phyloP scores from a whole-genome alignment of 495 filamentous ascomycete genomes.

The Lentithecium fluviatile region DNA sequence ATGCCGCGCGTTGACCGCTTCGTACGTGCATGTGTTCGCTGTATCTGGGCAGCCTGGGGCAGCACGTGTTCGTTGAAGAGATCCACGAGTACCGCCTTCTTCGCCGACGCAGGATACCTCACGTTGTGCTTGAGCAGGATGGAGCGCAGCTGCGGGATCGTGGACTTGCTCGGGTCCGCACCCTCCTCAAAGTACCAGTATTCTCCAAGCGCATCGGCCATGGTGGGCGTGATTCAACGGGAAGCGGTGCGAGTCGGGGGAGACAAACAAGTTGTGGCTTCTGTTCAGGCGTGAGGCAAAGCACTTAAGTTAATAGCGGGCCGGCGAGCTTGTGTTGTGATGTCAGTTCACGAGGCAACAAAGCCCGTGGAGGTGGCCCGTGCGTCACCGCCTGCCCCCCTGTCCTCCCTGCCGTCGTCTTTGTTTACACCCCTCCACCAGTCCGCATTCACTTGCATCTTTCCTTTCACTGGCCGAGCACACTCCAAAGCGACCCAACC shows the following conservation, averaged over 20 bases:
- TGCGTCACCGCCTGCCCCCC: no score
- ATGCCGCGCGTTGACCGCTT: conserved; percentile 83
- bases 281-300: background rate
- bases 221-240: conserved; percentile 1
- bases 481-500: no score
- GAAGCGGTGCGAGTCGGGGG: background rate
- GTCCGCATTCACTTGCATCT: no score
- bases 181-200: conserved; percentile 72
- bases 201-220: conserved; percentile 24
- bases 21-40: conserved; percentile 70
- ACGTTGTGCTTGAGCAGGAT: conserved; percentile 87
- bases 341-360: conserved; percentile 19
- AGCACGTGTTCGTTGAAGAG: conserved; percentile 78
- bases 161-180: conserved; percentile 81
- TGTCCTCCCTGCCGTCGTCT: no score
- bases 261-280: background rate
- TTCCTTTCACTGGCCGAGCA: no score
- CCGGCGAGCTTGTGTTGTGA: conserved; percentile 9
- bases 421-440: no score
- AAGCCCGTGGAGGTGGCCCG: no score
- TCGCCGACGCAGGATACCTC: conserved; percentile 77
- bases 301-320: background rate
- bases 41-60: conserved; percentile 71
- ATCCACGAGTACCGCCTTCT: conserved; percentile 82
- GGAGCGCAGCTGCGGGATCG: conserved; percentile 78